phyloP scores from a whole-genome alignment of 202 grass and related monocot species.

The Digitaria exilis region DNA sequence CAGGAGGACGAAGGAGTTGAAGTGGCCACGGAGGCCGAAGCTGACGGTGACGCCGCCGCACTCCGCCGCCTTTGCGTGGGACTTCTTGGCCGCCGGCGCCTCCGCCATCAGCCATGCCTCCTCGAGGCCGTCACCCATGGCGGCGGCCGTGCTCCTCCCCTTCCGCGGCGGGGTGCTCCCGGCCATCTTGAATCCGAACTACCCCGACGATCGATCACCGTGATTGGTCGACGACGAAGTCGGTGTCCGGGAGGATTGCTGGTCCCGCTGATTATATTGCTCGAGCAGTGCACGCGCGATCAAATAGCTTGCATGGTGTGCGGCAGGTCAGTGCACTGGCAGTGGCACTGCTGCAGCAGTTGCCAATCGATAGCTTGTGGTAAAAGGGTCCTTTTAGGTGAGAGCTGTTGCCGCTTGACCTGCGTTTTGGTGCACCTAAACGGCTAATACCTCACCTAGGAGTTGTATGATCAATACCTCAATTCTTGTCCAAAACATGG shows the following conservation, averaged over 20 bases:
- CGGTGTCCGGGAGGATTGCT: neutral
- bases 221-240: neutral
- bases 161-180: constrained; percentile 28
- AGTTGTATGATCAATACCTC: neutral
- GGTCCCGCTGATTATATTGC: neutral
- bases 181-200: neutral
- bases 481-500: neutral
- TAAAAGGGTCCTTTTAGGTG: constrained; percentile 61
- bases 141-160: neutral
- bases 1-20: constrained; percentile 53
- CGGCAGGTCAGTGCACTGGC: neutral
- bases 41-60: constrained; percentile 28
- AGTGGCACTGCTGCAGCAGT: constrained; percentile 27
- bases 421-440: constrained; percentile 49
- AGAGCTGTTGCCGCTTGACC: constrained; percentile 54
- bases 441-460: constrained; percentile 34
- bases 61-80: neutral
- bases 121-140: neutral
- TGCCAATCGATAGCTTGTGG: constrained; percentile 40
- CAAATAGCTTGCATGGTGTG: constrained; percentile 37
- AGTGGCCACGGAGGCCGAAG: constrained; percentile 38
- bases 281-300: neutral
- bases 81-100: constrained; percentile 13
- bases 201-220: neutral
- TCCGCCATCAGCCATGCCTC: constrained; percentile 8